phyloP scores from a whole-genome alignment of 2,329 filamentous ascomycete genomes.

The Bipolaris cookei region DNA sequence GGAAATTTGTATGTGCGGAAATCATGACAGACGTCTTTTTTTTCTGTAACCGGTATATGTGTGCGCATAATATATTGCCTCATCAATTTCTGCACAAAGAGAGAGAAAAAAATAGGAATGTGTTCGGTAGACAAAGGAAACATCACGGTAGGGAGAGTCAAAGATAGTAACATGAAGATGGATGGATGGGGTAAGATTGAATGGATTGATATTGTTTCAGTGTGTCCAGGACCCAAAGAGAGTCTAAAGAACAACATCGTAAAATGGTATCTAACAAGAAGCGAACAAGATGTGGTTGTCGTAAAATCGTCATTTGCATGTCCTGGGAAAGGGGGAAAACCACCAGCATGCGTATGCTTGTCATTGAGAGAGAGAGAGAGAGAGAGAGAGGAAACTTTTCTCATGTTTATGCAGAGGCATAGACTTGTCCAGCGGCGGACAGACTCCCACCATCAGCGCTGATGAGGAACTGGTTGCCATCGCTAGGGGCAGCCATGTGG shows the following conservation, averaged over 20 bases:
- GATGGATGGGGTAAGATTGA: not conserved
- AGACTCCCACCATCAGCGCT: constrained; percentile 28
- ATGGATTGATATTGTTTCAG: not conserved
- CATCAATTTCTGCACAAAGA: too few species aligned
- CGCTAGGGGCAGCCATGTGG: constrained; percentile 34
- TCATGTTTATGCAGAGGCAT: constrained; percentile 13
- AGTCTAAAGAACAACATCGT: constrained; percentile 5
- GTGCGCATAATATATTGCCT: too few species aligned
- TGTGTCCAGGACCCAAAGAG: not conserved
- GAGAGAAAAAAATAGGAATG: too few species aligned
- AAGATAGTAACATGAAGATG: not conserved
- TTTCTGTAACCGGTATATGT: too few species aligned
- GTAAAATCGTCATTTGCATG: constrained; percentile 22
- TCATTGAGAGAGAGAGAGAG: not conserved
- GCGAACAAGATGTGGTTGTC: constrained; percentile 31
- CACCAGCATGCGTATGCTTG: not conserved
- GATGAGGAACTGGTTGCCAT: constrained; percentile 26
- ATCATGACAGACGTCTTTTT: too few species aligned
- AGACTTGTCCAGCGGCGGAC: constrained; percentile 28
- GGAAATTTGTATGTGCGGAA: too few species aligned
- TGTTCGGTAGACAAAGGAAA: too few species aligned
- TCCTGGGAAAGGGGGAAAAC: not conserved
- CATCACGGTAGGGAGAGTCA: too few species aligned
- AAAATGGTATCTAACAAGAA: constrained; percentile 49
- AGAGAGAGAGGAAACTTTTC: not conserved